phyloP scores from a whole-genome alignment of 2,329 filamentous ascomycete species.

The Chaetomium globosum region DNA sequence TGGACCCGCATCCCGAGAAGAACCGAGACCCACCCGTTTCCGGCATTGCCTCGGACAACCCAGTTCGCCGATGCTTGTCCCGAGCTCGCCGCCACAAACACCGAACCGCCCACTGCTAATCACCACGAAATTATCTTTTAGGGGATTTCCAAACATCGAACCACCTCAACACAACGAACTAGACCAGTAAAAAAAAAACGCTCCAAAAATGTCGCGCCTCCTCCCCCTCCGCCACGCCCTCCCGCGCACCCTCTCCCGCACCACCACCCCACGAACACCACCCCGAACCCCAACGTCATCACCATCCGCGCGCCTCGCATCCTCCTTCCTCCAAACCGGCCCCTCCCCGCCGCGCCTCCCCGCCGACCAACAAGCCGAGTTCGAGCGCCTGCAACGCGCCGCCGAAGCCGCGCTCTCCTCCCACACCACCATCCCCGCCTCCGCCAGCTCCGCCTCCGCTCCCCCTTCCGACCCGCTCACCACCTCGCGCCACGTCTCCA shows the following conservation, averaged over 20 bases:
- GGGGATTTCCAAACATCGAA: neutral
- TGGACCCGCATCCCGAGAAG: neutral
- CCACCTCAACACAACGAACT: neutral
- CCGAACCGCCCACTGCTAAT: neutral
- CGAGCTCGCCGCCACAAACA: slow-evolving; percentile 3
- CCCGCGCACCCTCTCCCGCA: slow-evolving; percentile 10
- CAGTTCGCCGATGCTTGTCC: neutral
- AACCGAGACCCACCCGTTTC: neutral
- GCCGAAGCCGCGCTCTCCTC: slow-evolving; percentile 53
- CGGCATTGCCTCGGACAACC: neutral
- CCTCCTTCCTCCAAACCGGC: slow-evolving; percentile 50
- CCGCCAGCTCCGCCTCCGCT: slow-evolving; percentile 27
- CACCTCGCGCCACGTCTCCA: slow-evolving; percentile 38
- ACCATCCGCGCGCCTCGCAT: slow-evolving; percentile 4
- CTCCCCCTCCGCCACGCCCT: slow-evolving; percentile 31
- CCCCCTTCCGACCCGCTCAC: no score
- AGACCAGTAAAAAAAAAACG: neutral
- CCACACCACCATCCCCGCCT: slow-evolving; percentile 36
- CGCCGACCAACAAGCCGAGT: slow-evolving; percentile 84
- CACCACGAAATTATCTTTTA: neutral
- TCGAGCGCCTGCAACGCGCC: slow-evolving; percentile 78
- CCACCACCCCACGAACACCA: neutral
- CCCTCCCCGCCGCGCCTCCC: slow-evolving; percentile 85
- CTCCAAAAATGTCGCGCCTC: slow-evolving; percentile 36
- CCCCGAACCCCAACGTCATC: no score